Evolutionary conservation across 1,284 basidiomycete genomes (phyloP).

Genomic region (Pseudozyma thailandica): DNA sequence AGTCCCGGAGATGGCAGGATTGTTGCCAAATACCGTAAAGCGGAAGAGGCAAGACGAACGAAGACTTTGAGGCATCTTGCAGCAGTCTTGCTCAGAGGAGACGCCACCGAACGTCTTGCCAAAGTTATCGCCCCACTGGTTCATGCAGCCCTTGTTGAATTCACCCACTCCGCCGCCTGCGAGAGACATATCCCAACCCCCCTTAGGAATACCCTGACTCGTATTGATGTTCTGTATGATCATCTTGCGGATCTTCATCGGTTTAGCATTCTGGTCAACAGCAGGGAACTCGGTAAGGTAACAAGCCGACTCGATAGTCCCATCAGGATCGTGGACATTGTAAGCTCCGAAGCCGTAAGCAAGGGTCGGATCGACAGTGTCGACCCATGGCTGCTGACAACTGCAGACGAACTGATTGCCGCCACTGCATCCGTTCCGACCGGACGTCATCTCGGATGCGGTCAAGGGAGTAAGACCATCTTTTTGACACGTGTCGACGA

Average conservation of each 20-base stretch:
- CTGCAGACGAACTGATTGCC: conserved; percentile 32
- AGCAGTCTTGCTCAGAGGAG: conserved; percentile 20
- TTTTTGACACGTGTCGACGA: conserved; percentile 30
- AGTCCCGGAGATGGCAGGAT: conserved; percentile 20
- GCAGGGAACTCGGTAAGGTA: conserved; percentile 24
- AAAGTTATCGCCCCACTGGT: conserved; percentile 32
- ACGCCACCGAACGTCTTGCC: conserved; percentile 32
- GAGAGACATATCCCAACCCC: conserved; percentile 31
- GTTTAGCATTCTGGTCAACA: conserved; percentile 26
- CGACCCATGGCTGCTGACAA: conserved; percentile 34
- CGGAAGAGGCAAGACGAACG: conserved; percentile 38
- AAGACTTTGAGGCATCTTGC: conserved; percentile 23
- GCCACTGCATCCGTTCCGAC: conserved; percentile 27
- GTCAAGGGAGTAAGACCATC: conserved; percentile 31
- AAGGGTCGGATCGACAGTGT: conserved; percentile 20
- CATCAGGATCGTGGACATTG: conserved; percentile 29
- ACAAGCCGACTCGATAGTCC: conserved; percentile 27
- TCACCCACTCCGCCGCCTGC: conserved; percentile 40
- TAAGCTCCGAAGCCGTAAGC: conserved; percentile 39
- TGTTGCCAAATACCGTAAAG: conserved; percentile 19
- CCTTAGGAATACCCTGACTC: conserved; percentile 16
- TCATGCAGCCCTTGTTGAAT: conserved; percentile 24
- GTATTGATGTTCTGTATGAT: conserved; percentile 48
- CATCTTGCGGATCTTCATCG: conserved; percentile 32
- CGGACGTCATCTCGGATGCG: background rate